phyloP scores from a whole-genome alignment of 2,329 filamentous ascomycete genomes.

The Aspergillus tubingensis region DNA sequence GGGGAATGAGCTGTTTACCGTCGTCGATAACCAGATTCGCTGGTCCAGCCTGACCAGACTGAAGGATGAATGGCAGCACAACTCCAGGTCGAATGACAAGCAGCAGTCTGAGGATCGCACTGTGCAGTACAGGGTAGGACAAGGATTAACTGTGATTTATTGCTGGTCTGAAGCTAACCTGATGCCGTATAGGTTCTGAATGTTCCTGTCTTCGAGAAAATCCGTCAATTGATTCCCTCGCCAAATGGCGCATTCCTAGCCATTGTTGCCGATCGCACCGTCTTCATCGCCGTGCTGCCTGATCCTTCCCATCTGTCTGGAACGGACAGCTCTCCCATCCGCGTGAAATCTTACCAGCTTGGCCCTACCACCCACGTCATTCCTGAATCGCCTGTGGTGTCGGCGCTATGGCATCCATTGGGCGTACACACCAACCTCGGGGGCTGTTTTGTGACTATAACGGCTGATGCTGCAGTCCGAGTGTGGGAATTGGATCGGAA shows the following conservation, averaged over 20 bases:
- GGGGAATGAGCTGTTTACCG: constrained; percentile 85
- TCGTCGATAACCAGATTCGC: constrained; percentile 83
- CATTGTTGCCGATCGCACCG: constrained; percentile 81
- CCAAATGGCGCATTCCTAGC: constrained; percentile 80
- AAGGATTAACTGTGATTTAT: too few species aligned
- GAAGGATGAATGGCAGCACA: constrained; percentile 62
- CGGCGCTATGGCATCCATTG: constrained; percentile 88
- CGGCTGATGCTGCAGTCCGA: constrained; percentile 81
- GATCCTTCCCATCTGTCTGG: constrained; percentile 74
- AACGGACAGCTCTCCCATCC: constrained; percentile 68
- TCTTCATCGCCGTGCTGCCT: constrained; percentile 84
- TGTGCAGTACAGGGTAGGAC: constrained; percentile 34
- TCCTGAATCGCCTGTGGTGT: constrained; percentile 76
- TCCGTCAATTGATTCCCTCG: constrained; percentile 81
- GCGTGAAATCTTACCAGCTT: constrained; percentile 85
- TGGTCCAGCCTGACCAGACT: constrained; percentile 84
- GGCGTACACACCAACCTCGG: constrained; percentile 67
- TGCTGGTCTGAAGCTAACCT: constrained; percentile 2
- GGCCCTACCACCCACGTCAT: constrained; percentile 90
- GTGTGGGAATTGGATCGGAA: constrained; percentile 86
- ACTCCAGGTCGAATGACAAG: constrained; percentile 36
- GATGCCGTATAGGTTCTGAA: constrained; percentile 64
- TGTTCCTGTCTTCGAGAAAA: constrained; percentile 75
- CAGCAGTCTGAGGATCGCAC: constrained; percentile 37
- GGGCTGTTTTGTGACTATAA: constrained; percentile 82